Evolutionary conservation across 2,329 filamentous ascomycete species (phyloP), one percentile per base, ranked within the genome.

Genomic region (Huntiella decipiens): DNA sequence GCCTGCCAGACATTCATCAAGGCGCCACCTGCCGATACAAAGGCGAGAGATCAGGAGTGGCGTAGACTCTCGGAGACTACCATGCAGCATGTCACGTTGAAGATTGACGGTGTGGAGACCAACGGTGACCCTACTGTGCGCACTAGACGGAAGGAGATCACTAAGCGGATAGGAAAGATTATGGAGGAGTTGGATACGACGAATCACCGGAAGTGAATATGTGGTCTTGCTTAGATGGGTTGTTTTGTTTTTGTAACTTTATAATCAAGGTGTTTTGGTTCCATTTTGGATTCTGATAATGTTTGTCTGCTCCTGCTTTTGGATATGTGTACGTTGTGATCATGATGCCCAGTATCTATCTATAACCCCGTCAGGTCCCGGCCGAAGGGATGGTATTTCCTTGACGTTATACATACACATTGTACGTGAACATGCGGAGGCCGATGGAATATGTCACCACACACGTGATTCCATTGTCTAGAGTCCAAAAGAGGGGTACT

Each of bases 41-140:
- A 78, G 58, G 84, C 81, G 66, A 66, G 73, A 43, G 70, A 72
- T 11, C 82, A 85, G 32, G 80, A 87, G 56, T 79, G 88, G 58
- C 77, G 79, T 57, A 78, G 73, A 57, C 60, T 91, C 13, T 77
- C 74, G 3, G 83, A 91, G 64, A 82, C 78, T 4, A 71, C 86
- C 35, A 66, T 91, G 66, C 74, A 79, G 51, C 79, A 86, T 54
- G 74, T 86, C 2, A 56, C 88, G 34, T 62, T 91, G 52, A 88
- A 87, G 62, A 60, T 85, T 35, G 83, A 91, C 57, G 77, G 71
- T 16, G 74, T 88, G 2, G 81, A 88, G 53, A 78, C 77, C 0
- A 77, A 79, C 41, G 81, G 80, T 4, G 74, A 82, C 52, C 58
- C 64, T 7, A 74, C 78, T 10, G 74, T 80, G 19, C 68, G 82